Base-by-base conservation (phyloP, 1,139 yeast genomes). In the Blastobotrys persicus region DNA sequence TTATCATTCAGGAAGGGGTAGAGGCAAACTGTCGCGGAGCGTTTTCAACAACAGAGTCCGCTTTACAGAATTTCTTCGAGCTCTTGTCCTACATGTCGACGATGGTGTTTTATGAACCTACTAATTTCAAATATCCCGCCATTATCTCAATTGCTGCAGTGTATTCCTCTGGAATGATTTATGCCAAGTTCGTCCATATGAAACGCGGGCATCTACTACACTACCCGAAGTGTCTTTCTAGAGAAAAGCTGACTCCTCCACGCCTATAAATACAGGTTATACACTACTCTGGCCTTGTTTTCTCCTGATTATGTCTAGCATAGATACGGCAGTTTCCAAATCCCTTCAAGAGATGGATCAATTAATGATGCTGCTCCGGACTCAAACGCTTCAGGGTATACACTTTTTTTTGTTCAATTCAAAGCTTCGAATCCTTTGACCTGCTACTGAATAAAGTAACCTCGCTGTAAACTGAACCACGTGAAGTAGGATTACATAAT, bases 11-110 rank as follows among this genome's bases (percentile, higher is more conserved):
- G 44, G 57, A 65, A 16, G 60, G 61, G 33, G 68, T 69, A 28
- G 61, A 58, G 13, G 59, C 59, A 37, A 62, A 59, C 4, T 55
- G 59, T 19, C 58, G 73, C 26, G 69, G 69, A 20, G 54, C 57
- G 16, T 70, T 66, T 34, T 66, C 73, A 3, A 55, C 71, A 4
- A 61, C 65, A 33, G 74, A 70, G 50, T 67, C 70, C 39, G 62
- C 70, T 7, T 51, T 69, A 33, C 71, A 67, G 47, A 66, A 62
- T 47, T 33, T 64, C n/a, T 69, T 68, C 47, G 67, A 64, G 40
- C 54, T 70, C 12, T 44, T 59, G 3, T 60, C 69, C 1, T 69
- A 60, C 46, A 45, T 58, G 1, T 55, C 65, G 1, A 70, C 74
- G 0, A 58, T 70, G 47, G 49, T 68, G 1, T 70, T 67, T 58